Conservation (phyloP, 2,329 filamentous ascomycete genomes). For the Calcarisporium arbuscula region DNA sequence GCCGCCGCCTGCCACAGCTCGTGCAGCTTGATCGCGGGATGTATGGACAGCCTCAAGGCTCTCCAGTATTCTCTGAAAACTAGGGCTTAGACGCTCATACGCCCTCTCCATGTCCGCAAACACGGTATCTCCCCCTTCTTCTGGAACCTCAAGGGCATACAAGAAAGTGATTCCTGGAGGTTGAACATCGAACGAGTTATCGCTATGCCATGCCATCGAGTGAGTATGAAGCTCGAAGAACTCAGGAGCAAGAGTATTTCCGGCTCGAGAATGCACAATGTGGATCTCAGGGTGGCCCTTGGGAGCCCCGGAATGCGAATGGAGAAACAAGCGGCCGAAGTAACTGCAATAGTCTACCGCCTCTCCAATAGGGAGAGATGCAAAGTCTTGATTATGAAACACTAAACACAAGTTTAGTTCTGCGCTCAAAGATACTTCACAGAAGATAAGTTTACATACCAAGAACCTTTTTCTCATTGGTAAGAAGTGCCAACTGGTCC, state of each 20-base stretch:
- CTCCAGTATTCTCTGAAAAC: slow-evolving; percentile 58
- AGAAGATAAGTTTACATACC: too few species aligned
- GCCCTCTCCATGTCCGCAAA: slow-evolving; percentile 15
- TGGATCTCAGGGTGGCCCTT: slow-evolving; percentile 61
- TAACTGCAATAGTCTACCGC: slow-evolving; percentile 60
- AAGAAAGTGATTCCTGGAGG: slow-evolving; percentile 79
- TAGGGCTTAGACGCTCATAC: slow-evolving; percentile 51
- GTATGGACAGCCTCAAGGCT: slow-evolving; percentile 62
- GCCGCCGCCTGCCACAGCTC: slow-evolving; percentile 32
- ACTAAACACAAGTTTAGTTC: too few species aligned
- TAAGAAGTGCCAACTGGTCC: slow-evolving; percentile 60
- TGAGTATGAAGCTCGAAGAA: slow-evolving; percentile 52
- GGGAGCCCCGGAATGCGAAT: slow-evolving; percentile 65
- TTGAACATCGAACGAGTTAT: slow-evolving; percentile 75
- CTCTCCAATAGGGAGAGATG: slow-evolving; percentile 53
- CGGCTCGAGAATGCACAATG: slow-evolving; percentile 57
- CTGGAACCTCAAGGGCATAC: slow-evolving; percentile 69
- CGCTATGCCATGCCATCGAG: slow-evolving; percentile 74
- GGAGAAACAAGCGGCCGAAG: slow-evolving; percentile 65
- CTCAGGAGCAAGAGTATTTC: slow-evolving; percentile 35
- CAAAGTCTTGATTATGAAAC: slow-evolving; percentile 64
- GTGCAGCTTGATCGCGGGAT: slow-evolving; percentile 43
- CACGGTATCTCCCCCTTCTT: slow-evolving; percentile 41
- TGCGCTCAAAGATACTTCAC: too few species aligned
- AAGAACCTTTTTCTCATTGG: slow-evolving; percentile 61